A percentile compares a stretch with the other conserved stretches of the same genome.
phyloP scores from a whole-genome alignment of 495 filamentous ascomycete species.

The Tuber melanosporum region DNA sequence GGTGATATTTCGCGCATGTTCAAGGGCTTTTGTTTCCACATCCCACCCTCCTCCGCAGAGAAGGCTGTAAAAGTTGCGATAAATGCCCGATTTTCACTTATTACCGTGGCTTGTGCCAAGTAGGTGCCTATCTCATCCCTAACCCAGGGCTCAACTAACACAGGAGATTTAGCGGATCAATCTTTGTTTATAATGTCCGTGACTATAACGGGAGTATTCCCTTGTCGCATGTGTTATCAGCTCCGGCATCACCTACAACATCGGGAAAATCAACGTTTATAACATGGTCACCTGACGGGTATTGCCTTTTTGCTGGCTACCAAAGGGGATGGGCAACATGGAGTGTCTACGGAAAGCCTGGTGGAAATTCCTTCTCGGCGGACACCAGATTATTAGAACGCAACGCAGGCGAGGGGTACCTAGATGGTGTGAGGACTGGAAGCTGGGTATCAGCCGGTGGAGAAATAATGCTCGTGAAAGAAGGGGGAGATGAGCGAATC shows the following conservation, averaged over 20 bases:
- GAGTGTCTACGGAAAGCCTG: conserved; percentile 92
- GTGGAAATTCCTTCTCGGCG: conserved; percentile 69
- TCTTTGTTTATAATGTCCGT: conserved; percentile 79
- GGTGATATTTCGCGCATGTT: conserved; percentile 53
- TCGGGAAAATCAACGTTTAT: conserved; percentile 68
- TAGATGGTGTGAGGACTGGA: conserved; percentile 65
- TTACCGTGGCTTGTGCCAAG: conserved; percentile 77
- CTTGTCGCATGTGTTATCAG: conserved; percentile 69
- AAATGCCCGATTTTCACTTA: conserved; percentile 87
- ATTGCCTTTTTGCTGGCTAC: conserved; percentile 91
- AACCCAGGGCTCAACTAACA: not conserved
- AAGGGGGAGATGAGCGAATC: conserved; percentile 61
- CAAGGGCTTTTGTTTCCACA: conserved; percentile 84
- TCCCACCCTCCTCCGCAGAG: conserved; percentile 54
- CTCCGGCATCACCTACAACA: conserved; percentile 56
- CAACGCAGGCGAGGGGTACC: conserved; percentile 68
- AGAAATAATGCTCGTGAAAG: conserved; percentile 65
- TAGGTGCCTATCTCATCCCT: conserved; percentile 10
- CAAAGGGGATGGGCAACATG: conserved; percentile 89
- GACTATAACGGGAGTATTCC: conserved; percentile 92
- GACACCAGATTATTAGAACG: conserved; percentile 56
- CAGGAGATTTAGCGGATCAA: conserved; percentile 50
- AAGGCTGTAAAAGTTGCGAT: conserved; percentile 69
- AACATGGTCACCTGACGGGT: conserved; percentile 89
- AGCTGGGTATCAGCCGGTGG: conserved; percentile 84